Conservation (phyloP, 2,329 filamentous ascomycete species). For the Zymoseptoria passerinii region DNA sequence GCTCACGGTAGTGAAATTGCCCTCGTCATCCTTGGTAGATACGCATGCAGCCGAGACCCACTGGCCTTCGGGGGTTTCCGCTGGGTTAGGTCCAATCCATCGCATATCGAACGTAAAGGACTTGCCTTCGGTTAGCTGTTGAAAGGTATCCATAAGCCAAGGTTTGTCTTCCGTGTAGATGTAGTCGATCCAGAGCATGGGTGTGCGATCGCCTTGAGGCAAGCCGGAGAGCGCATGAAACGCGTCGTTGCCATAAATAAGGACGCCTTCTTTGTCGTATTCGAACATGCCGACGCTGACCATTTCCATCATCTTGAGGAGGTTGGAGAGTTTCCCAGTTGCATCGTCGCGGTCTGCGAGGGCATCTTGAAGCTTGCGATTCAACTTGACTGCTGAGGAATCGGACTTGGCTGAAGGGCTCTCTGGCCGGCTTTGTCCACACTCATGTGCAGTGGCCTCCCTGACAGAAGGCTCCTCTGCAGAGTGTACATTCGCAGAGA, state of each 20-base stretch:
- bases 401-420: not conserved
- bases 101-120: slow-evolving; percentile 17
- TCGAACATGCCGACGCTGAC: slow-evolving; percentile 15
- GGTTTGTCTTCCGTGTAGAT: slow-evolving; percentile 14
- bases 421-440: too few species aligned
- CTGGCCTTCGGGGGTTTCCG: slow-evolving; percentile 11
- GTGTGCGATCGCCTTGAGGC: slow-evolving; percentile 2
- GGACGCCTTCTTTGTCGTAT: slow-evolving; percentile 10
- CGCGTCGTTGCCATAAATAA: slow-evolving; percentile 18
- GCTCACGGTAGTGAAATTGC: slow-evolving; percentile 13
- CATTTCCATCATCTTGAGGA: slow-evolving; percentile 17
- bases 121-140: slow-evolving; percentile 6
- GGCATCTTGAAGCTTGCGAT: slow-evolving; percentile 3
- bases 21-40: slow-evolving; percentile 10
- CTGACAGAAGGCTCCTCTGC: too few species aligned
- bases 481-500: too few species aligned
- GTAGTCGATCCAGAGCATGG: slow-evolving; percentile 8
- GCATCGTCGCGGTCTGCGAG: slow-evolving; percentile 11
- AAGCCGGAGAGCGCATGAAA: slow-evolving; percentile 15
- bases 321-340: slow-evolving; percentile 5
- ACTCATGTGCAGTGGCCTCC: too few species aligned
- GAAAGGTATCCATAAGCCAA: slow-evolving; percentile 9
- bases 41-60: slow-evolving; percentile 20
- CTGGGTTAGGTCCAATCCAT: slow-evolving; percentile 8
- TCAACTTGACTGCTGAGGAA: not conserved